A percentile compares a stretch with the other conserved stretches of the same genome.
Conservation (phyloP, 1,139 yeast genomes). For the Geotrichum phurueaensis region DNA sequence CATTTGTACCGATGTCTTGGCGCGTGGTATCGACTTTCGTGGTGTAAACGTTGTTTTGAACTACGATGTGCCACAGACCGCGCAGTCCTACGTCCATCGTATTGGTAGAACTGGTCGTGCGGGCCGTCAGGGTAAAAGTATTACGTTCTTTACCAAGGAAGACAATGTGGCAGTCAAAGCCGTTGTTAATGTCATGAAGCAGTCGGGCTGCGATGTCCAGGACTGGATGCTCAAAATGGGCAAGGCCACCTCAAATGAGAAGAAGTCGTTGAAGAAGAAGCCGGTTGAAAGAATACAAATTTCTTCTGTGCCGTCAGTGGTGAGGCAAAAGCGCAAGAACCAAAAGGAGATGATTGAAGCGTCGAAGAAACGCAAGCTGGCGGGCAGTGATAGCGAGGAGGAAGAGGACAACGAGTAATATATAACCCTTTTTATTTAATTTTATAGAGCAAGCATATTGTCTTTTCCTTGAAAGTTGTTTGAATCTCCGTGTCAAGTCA, state of each 20-base stretch:
- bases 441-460: neutral
- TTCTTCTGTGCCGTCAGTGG: constrained; percentile 76
- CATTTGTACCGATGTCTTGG: constrained; percentile 90
- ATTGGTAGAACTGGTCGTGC: constrained; percentile 99
- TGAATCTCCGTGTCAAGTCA: neutral
- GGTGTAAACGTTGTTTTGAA: constrained; percentile 92
- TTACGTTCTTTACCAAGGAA: constrained; percentile 89
- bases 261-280: constrained; percentile 54
- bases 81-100: constrained; percentile 95
- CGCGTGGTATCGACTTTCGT: constrained; percentile 96
- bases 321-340: constrained; percentile 58
- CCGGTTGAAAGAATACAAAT: constrained; percentile 66
- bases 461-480: neutral
- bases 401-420: neutral
- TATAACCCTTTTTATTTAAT: neutral
- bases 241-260: constrained; percentile 63
- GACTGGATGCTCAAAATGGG: constrained; percentile 77
- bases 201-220: constrained; percentile 70
- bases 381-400: constrained; percentile 8
- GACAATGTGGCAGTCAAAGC: constrained; percentile 73
- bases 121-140: constrained; percentile 87
- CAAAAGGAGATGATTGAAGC: constrained; percentile 71
- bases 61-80: constrained; percentile 91
- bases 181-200: constrained; percentile 89
- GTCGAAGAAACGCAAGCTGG: constrained; percentile 55